Evolutionary conservation across 108 stramenopile species (phyloP).

Genomic region (Cylindrotheca closterium): DNA sequence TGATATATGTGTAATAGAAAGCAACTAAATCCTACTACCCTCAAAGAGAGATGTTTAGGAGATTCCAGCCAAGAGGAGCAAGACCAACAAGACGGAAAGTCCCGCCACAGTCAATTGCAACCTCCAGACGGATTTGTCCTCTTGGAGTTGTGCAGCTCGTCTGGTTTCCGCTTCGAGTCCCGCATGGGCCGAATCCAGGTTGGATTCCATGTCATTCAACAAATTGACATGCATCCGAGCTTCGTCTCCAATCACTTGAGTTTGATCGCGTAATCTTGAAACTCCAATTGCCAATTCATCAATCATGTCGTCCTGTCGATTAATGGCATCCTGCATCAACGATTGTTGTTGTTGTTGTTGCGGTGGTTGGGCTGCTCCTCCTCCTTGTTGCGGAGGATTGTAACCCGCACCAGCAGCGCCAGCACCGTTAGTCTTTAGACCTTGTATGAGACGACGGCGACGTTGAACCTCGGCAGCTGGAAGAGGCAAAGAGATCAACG

Average conservation of each 20-base stretch:
- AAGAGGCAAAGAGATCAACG: constrained; percentile 32
- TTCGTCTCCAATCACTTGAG: constrained; percentile 83
- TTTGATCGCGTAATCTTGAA: constrained; percentile 80
- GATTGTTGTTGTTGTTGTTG: constrained; percentile 14
- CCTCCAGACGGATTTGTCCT: constrained; percentile 82
- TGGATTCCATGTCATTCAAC: constrained; percentile 85
- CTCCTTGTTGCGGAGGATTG: neutral
- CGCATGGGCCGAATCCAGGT: constrained; percentile 79
- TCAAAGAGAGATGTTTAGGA: too few species aligned
- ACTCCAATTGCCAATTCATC: constrained; percentile 89
- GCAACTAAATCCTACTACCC: too few species aligned
- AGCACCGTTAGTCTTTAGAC: constrained; percentile 23
- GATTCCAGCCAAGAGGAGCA: constrained; percentile 79
- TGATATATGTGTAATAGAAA: too few species aligned
- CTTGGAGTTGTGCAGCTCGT: constrained; percentile 69
- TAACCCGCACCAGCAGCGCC: constrained; percentile 5
- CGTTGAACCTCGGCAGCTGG: constrained; percentile 43
- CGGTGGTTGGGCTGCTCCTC: neutral
- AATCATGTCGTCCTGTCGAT: constrained; percentile 90
- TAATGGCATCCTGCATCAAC: constrained; percentile 51
- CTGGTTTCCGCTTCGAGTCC: constrained; percentile 83
- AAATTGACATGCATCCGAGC: constrained; percentile 79
- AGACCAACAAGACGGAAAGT: constrained; percentile 67
- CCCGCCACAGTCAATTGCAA: constrained; percentile 82
- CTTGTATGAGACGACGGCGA: constrained; percentile 49